Evolutionary conservation across 768 basidiomycete species (phyloP).

Genomic region (Russula vinacea): DNA sequence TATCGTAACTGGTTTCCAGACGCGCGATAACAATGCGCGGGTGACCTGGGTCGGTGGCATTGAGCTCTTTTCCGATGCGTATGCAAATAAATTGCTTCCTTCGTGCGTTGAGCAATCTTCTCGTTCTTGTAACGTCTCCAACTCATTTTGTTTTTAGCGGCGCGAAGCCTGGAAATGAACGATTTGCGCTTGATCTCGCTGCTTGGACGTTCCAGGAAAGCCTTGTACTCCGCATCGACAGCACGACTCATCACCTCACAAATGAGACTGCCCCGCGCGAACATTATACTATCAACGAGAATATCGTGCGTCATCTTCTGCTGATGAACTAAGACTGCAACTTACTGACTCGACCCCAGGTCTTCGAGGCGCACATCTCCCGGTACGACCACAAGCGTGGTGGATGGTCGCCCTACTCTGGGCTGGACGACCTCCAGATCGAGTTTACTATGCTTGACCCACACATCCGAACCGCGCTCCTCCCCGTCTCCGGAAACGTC

Average conservation of each 20-base stretch:
- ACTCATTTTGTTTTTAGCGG: conserved; percentile 41
- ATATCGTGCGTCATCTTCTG: conserved; percentile 54
- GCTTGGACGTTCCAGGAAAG: conserved; percentile 92
- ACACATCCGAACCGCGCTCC: conserved; percentile 79
- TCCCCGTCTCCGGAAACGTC: conserved; percentile 51
- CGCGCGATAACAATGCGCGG: conserved; percentile 69
- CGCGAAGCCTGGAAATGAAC: conserved; percentile 66
- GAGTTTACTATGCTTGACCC: conserved; percentile 99
- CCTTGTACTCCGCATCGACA: conserved; percentile 74
- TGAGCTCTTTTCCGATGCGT: conserved; percentile 75
- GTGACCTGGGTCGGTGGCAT: conserved; percentile 79
- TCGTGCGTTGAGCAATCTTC: conserved; percentile 44
- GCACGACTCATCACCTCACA: conserved; percentile 65
- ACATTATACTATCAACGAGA: conserved; percentile 82
- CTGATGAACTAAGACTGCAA: background rate
- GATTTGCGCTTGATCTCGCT: conserved; percentile 69
- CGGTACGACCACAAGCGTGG: conserved; percentile 51
- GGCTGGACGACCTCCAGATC: conserved; percentile 77
- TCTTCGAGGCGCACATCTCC: conserved; percentile 71
- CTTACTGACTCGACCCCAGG: conserved; percentile 42
- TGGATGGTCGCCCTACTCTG: conserved; percentile 70
- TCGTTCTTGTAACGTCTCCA: background rate
- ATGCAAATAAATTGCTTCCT: conserved; percentile 58
- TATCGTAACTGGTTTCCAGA: conserved; percentile 88
- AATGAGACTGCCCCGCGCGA: conserved; percentile 61